Conservation (phyloP, 345 rosid genomes). For the Euphorbia peplus region DNA sequence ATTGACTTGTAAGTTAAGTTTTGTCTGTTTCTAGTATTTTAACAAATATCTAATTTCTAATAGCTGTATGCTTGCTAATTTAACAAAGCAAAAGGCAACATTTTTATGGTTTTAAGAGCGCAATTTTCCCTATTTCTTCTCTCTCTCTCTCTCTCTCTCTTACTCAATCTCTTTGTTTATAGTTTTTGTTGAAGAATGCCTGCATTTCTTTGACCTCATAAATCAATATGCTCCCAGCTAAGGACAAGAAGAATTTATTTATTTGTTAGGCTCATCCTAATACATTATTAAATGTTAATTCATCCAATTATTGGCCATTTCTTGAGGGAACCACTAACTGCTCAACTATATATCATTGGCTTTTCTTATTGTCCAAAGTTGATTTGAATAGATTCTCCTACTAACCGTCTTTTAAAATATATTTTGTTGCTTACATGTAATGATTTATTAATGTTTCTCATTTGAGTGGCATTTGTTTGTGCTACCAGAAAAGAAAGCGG, state of each 20-base stretch:
- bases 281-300: background rate
- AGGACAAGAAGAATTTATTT: background rate
- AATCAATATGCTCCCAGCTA: background rate
- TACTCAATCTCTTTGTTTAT: background rate
- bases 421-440: background rate
- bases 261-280: background rate
- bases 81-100: background rate
- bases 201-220: background rate
- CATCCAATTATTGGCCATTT: slow-evolving; percentile 10
- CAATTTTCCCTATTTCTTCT: background rate
- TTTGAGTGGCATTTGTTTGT: slow-evolving; percentile 15
- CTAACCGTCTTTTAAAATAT: slow-evolving; percentile 10
- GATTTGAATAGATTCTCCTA: slow-evolving; percentile 3
- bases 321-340: background rate
- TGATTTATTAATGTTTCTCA: slow-evolving; percentile 1
- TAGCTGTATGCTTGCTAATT: background rate
- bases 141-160: background rate
- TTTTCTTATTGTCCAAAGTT: slow-evolving; percentile 12
- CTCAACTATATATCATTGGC: slow-evolving; percentile 19
- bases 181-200: slow-evolving; percentile 1
- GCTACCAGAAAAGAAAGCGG: slow-evolving; percentile 66
- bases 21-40: background rate
- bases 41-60: background rate
- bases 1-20: slow-evolving; percentile 8
- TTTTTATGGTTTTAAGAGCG: background rate